A percentile compares a stretch with the other conserved stretches of the same genome.
Evolutionary conservation across 2,329 filamentous ascomycete genomes (phyloP).

Genomic region (Talaromyces verruculosus): DNA sequence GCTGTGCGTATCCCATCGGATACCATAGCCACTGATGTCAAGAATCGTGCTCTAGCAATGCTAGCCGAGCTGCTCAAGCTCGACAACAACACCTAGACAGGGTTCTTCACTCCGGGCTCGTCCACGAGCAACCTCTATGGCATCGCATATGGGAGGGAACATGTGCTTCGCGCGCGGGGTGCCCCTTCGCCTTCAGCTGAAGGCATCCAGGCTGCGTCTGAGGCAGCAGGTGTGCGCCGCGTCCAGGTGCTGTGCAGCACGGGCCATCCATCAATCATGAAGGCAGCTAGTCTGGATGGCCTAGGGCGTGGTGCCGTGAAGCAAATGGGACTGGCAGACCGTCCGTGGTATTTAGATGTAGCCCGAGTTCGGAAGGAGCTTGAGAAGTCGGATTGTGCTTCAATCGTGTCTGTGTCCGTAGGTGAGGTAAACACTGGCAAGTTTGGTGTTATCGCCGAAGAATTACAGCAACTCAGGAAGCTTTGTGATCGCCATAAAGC

Average conservation of each 20-base stretch:
- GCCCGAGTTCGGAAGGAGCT: conserved; percentile 2
- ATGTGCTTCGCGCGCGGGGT: not conserved
- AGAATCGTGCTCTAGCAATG: conserved; percentile 9
- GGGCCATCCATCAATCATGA: conserved; percentile 11
- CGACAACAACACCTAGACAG: not conserved
- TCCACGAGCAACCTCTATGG: conserved; percentile 13
- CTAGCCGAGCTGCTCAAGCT: conserved; percentile 7
- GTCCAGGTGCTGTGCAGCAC: conserved; percentile 10
- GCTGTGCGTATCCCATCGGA: conserved; percentile 10
- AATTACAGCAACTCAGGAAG: conserved; percentile 9
- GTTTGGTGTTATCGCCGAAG: conserved; percentile 6
- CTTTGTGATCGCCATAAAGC: conserved; percentile 8
- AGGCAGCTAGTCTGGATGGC: conserved; percentile 3
- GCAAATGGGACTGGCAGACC: conserved; percentile 1
- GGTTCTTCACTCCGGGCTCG: conserved; percentile 11
- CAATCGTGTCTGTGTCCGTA: conserved; percentile 6
- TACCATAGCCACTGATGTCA: conserved; percentile 8
- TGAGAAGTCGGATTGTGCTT: not conserved
- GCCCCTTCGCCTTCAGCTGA: not conserved
- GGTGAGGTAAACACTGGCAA: conserved; percentile 11
- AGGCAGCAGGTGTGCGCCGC: not conserved
- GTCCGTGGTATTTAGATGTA: conserved; percentile 5
- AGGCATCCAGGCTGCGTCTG: not conserved
- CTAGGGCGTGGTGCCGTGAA: conserved; percentile 8
- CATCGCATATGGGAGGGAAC: conserved; percentile 9